Base-by-base conservation (phyloP, 345 rosid genomes). In the Melastoma malabathricum region DNA sequence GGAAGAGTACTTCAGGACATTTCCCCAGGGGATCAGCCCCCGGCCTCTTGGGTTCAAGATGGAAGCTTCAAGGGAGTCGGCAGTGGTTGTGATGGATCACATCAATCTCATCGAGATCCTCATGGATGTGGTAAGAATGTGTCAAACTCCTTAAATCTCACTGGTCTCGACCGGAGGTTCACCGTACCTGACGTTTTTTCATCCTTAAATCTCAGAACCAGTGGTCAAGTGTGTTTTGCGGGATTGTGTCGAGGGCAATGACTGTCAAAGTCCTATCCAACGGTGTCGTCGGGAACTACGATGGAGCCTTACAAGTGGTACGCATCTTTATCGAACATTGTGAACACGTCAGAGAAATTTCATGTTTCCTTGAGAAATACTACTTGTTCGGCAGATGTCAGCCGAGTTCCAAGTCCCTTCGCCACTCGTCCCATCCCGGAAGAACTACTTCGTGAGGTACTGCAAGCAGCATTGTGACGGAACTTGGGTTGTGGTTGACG, bases 251-350 rank as follows among this genome's bases (percentile, higher is more conserved):
- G 31, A 73, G 92, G 68, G 92, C 94, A 41, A 67, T 84, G 79
- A 90, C 98, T 13, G 51, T 90, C 3, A 92, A 86, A 53, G 86
- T 90, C 55, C 77, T 90, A 12, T 90, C 96, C 45, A 86, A 92
- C 3, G 98, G 98, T 23, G 92, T 90, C 18, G 98, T 94, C 51
- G 98, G 98, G 62, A 90, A 86, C 79, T 86, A 76, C 65, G 84
- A 90, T 56, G 98, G 98, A 17, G 98, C 98, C 50, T 60, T 90
- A 38, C 98, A 90, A 90, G 94, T 90, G 96, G 98, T 90, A 83
- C 43, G 46, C 57, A 19, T 8, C 0, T 13, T 54, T 38, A 54
- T 43, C 18, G 38, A 19, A 52, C 44, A 6, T 34, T 1, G 2
- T 7, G 47, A 43, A 14, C 18, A 8, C 18, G 41, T 34, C 2